Conservation (phyloP, 495 filamentous ascomycete species). For the Cercophora samala region DNA sequence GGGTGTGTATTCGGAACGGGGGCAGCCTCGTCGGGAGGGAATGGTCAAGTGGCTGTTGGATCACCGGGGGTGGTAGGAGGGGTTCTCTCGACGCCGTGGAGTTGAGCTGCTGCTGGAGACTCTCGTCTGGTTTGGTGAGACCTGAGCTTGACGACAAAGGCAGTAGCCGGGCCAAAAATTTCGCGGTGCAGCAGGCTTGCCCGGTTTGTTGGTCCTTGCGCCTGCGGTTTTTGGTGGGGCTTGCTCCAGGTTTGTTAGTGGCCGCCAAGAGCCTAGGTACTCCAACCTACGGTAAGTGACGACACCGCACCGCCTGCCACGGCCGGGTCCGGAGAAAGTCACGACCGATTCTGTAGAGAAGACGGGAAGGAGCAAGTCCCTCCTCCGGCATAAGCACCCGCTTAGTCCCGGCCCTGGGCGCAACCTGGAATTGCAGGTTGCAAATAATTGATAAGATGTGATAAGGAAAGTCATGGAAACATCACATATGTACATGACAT, state of each 20-base stretch:
- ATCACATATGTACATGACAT: not conserved
- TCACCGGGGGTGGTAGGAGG: not conserved
- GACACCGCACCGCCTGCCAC: not conserved
- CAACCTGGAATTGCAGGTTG: no score
- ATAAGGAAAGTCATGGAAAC: not conserved
- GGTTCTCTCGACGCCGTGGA: conserved; percentile 13
- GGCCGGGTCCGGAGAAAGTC: conserved; percentile 20
- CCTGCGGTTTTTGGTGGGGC: conserved; percentile 1
- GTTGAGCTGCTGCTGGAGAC: conserved; percentile 13
- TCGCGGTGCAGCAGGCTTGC: conserved; percentile 23
- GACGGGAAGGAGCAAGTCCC: not conserved
- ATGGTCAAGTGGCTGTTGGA: conserved; percentile 12
- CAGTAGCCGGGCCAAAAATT: conserved; percentile 33
- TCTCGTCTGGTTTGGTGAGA: conserved; percentile 8
- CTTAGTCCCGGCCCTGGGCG: no score
- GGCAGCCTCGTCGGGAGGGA: conserved; percentile 10
- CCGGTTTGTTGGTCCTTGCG: conserved; percentile 21
- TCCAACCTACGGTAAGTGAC: conserved; percentile 10
- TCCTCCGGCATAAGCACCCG: no score
- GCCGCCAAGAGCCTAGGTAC: not conserved
- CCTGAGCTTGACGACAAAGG: conserved; percentile 17
- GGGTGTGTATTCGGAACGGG: not conserved
- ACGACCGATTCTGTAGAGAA: conserved; percentile 6
- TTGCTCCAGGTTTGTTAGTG: not conserved
- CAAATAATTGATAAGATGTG: not conserved